Evolutionary conservation across 108 stramenopile genomes (phyloP).

Genomic region (Parietichytrium sp.): DNA sequence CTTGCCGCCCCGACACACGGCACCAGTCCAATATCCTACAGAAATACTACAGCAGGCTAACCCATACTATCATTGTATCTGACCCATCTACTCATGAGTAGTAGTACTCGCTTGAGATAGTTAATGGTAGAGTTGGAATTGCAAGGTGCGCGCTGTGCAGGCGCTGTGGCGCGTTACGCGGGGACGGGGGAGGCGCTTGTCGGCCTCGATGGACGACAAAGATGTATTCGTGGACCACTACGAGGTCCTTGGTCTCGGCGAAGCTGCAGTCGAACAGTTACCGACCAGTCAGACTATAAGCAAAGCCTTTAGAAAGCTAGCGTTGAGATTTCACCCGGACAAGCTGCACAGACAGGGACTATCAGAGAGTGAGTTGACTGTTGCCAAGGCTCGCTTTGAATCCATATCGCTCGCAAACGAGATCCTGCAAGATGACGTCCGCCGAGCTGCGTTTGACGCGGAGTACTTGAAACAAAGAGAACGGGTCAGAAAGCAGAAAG

Average conservation of each 20-base stretch:
- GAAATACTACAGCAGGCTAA: too few relatives aligned
- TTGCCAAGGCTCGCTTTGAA: background rate
- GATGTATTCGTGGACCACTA: conserved; percentile 31
- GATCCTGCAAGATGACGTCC: conserved; percentile 2
- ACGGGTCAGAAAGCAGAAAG: background rate
- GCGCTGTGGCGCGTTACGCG: too few relatives aligned
- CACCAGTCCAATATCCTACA: too few relatives aligned
- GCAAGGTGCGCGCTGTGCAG: too few relatives aligned
- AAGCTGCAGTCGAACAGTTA: background rate
- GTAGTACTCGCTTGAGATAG: too few relatives aligned
- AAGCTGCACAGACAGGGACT: conserved; percentile 17
- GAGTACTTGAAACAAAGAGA: background rate
- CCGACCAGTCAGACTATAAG: background rate
- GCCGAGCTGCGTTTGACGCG: conserved; percentile 1
- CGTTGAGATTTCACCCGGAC: conserved; percentile 26
- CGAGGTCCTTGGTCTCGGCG: background rate
- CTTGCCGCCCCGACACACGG: too few relatives aligned
- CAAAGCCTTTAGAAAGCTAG: conserved; percentile 2
- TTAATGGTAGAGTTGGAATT: too few relatives aligned
- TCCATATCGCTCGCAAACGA: background rate
- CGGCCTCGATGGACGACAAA: too few relatives aligned
- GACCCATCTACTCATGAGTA: too few relatives aligned
- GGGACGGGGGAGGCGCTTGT: too few relatives aligned
- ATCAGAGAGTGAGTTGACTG: background rate
- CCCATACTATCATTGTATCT: too few relatives aligned